Evolutionary conservation across 225 moss, liverwort and hornwort genomes (phyloP).

Genomic region (Pseudoscleropodium purum): DNA sequence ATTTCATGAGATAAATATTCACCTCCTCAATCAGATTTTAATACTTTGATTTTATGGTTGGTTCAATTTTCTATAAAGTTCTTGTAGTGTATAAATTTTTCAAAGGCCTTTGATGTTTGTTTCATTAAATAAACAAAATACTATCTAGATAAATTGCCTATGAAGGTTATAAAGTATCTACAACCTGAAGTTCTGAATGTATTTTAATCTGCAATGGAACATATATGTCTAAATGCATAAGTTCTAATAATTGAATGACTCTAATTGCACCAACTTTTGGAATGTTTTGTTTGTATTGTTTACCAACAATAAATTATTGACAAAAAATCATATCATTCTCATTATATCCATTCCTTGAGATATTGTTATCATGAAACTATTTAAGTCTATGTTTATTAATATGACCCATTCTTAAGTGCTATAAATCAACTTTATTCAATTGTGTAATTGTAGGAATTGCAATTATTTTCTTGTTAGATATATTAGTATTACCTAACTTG

Average conservation of each 20-base stretch:
- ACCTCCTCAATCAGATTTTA: neutral
- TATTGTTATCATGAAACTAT: neutral
- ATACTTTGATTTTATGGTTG: neutral
- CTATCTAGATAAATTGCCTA: neutral
- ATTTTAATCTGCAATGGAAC: neutral
- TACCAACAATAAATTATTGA: neutral
- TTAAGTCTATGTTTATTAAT: neutral
- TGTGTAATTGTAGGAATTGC: neutral
- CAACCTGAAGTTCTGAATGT: neutral
- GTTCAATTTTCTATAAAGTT: neutral
- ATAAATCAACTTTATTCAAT: neutral
- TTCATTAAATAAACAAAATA: neutral
- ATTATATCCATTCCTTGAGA: neutral
- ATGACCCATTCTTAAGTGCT: neutral
- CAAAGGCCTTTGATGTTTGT: neutral
- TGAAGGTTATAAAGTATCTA: neutral
- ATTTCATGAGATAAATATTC: neutral
- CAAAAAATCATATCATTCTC: neutral
- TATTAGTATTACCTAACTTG: neutral
- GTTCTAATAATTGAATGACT: neutral
- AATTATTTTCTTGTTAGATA: neutral
- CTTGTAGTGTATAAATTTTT: neutral
- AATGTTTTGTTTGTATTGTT: neutral
- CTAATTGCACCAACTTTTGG: neutral
- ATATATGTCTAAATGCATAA: neutral